A percentile compares a stretch with the other conserved stretches of the same genome.
These are phyloP conservation scores for Rasamsonia emersonii DNA, from an alignment of 2,329 filamentous ascomycete genomes.

Conservation along the genomic window DNA sequence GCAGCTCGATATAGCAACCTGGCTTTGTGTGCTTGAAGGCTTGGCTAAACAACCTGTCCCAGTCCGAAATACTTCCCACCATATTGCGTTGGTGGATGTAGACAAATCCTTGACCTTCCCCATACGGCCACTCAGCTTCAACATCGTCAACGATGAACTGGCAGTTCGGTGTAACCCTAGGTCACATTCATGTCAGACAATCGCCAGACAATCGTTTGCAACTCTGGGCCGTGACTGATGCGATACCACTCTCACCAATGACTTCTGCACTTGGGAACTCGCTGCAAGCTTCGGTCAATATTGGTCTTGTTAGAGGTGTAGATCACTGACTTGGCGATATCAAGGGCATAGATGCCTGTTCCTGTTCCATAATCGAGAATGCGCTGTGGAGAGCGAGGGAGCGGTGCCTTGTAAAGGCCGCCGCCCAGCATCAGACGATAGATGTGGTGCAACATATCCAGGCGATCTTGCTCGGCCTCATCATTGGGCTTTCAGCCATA, in stretches of 20 bases:
- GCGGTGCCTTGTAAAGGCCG: slow-evolving; percentile 15
- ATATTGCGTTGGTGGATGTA: slow-evolving; percentile 20
- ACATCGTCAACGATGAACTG: slow-evolving; percentile 22
- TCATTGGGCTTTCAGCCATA: slow-evolving; percentile 20
- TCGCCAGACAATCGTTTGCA: background rate
- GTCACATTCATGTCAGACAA: slow-evolving; percentile 27
- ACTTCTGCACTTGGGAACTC: slow-evolving; percentile 24
- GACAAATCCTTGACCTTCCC: slow-evolving; percentile 16
- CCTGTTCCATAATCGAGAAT: slow-evolving; percentile 35
- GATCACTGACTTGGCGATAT: slow-evolving; percentile 27
- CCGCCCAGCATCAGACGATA: slow-evolving; percentile 12
- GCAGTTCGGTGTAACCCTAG: slow-evolving; percentile 23
- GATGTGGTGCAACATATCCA: slow-evolving; percentile 14
- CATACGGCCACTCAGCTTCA: slow-evolving; percentile 18
- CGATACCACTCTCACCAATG: slow-evolving; percentile 15
- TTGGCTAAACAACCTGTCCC: slow-evolving; percentile 11
- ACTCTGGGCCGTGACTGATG: background rate
- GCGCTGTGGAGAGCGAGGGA: slow-evolving; percentile 12
- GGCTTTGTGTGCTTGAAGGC: slow-evolving; percentile 13
- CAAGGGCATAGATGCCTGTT: slow-evolving; percentile 35
- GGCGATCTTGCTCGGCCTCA: slow-evolving; percentile 22
- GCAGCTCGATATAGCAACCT: slow-evolving; percentile 19
- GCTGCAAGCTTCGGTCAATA: background rate
- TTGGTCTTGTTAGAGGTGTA: background rate
- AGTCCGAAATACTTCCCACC: slow-evolving; percentile 14